Evolutionary conservation across 2,329 filamentous ascomycete species (phyloP).

Genomic region (Phyllachora maydis): DNA sequence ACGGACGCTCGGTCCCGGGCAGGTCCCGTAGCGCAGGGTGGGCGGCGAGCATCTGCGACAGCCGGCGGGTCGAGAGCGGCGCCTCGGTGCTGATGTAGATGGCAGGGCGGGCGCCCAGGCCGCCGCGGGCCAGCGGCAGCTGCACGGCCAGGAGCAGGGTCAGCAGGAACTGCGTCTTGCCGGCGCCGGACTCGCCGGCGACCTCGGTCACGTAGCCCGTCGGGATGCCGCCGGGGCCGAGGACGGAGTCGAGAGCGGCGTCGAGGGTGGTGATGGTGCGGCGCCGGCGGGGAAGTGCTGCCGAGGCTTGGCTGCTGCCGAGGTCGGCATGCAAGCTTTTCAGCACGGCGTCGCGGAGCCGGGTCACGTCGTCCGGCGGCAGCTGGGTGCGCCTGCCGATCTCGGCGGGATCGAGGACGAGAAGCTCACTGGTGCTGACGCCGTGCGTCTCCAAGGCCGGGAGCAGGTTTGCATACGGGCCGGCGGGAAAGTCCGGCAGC

Average conservation of each 20-base stretch:
- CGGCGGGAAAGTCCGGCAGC: conserved; percentile 58
- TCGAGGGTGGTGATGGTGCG: conserved; percentile 66
- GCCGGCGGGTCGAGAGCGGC: conserved; percentile 58
- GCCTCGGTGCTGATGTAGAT: conserved; percentile 93
- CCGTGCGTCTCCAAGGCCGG: conserved; percentile 59
- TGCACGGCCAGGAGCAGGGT: conserved; percentile 70
- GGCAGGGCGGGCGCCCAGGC: conserved; percentile 50
- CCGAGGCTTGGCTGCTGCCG: conserved; percentile 5
- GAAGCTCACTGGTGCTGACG: conserved; percentile 63
- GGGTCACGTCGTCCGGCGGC: conserved; percentile 60
- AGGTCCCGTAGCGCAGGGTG: conserved; percentile 35
- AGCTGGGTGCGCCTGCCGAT: conserved; percentile 72
- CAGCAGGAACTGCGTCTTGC: conserved; percentile 88
- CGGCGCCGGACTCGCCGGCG: conserved; percentile 79
- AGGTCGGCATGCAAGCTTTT: conserved; percentile 45
- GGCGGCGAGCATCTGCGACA: conserved; percentile 54
- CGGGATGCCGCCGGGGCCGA: conserved; percentile 69
- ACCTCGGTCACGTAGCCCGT: conserved; percentile 72
- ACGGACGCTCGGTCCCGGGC: conserved; percentile 20
- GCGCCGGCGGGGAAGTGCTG: conserved; percentile 5
- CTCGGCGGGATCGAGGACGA: conserved; percentile 65
- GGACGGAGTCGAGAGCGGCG: conserved; percentile 37
- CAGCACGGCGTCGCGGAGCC: conserved; percentile 47
- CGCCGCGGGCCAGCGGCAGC: conserved; percentile 51
- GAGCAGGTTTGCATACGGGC: conserved; percentile 53